A percentile compares a stretch with the other conserved stretches of the same genome.
Evolutionary conservation across 495 filamentous ascomycete species (phyloP).

Genomic region (Viridothelium virens): DNA sequence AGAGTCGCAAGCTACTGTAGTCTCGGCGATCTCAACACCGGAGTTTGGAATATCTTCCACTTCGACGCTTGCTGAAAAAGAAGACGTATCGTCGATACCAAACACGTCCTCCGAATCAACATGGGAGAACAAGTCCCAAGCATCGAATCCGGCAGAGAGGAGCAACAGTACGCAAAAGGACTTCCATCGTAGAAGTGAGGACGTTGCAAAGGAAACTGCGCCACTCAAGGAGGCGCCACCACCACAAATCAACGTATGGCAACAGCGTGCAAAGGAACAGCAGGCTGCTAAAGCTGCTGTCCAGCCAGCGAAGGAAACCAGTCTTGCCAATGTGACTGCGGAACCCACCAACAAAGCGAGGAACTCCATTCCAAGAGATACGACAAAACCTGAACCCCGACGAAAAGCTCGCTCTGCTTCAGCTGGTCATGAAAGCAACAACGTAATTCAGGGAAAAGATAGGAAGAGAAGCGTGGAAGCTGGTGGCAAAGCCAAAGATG

Average conservation of each 20-base stretch:
- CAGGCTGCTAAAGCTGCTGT: constrained; percentile 49
- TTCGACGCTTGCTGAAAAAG: constrained; percentile 61
- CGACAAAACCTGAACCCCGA: constrained; percentile 23
- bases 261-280: constrained; percentile 60
- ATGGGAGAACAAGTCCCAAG: constrained; percentile 61
- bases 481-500: constrained; percentile 39
- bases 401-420: constrained; percentile 29
- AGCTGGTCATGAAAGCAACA: neutral
- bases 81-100: constrained; percentile 55
- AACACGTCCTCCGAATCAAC: constrained; percentile 58
- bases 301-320: constrained; percentile 26
- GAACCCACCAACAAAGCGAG: constrained; percentile 5
- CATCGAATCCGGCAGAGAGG: constrained; percentile 39
- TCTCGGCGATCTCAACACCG: constrained; percentile 59
- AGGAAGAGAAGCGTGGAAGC: constrained; percentile 38
- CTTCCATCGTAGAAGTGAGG: constrained; percentile 42
- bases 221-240: constrained; percentile 69
- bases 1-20: neutral
- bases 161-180: constrained; percentile 30
- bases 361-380: constrained; percentile 14
- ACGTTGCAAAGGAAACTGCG: constrained; percentile 33
- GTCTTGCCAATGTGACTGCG: constrained; percentile 7
- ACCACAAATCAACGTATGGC: constrained; percentile 81
- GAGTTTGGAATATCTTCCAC: constrained; percentile 59
- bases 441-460: constrained; percentile 25